phyloP scores from a whole-genome alignment of 2,329 filamentous ascomycete genomes.

The Massarina eburnea region DNA sequence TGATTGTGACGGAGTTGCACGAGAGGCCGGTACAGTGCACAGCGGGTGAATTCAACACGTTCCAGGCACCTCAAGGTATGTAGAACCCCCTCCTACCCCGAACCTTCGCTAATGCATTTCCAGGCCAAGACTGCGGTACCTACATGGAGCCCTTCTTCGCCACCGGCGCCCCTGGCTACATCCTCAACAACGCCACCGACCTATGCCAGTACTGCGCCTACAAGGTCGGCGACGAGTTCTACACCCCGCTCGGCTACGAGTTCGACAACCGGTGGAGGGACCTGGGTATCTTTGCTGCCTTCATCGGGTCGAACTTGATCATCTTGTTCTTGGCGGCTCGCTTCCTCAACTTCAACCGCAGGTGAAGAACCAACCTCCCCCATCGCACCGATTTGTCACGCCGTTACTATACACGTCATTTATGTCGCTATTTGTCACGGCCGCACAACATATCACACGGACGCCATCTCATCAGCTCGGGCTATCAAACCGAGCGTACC shows the following conservation, averaged over 20 bases:
- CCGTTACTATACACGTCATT: too few relatives aligned
- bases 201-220: constrained; percentile 82
- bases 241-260: constrained; percentile 63
- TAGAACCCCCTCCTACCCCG: background rate
- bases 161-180: constrained; percentile 69
- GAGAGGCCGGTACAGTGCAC: constrained; percentile 64
- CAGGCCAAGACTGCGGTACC: constrained; percentile 65
- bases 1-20: constrained; percentile 77
- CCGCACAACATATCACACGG: too few relatives aligned
- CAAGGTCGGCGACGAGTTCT: constrained; percentile 79
- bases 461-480: too few relatives aligned
- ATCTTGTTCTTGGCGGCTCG: constrained; percentile 58
- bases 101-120: background rate
- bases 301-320: constrained; percentile 75
- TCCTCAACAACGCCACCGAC: constrained; percentile 65
- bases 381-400: too few relatives aligned
- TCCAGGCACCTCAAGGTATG: constrained; percentile 61
- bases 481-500: too few relatives aligned
- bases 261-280: constrained; percentile 78
- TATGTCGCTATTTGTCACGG: too few relatives aligned
- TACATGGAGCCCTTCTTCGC: constrained; percentile 76
- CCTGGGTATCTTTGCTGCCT: constrained; percentile 74
- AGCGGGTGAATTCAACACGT: constrained; percentile 64
- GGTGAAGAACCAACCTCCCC: constrained; percentile 23
- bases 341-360: constrained; percentile 50